Evolutionary conservation across 2,329 filamentous ascomycete species (phyloP).

Genomic region (Rutstroemia sp.): DNA sequence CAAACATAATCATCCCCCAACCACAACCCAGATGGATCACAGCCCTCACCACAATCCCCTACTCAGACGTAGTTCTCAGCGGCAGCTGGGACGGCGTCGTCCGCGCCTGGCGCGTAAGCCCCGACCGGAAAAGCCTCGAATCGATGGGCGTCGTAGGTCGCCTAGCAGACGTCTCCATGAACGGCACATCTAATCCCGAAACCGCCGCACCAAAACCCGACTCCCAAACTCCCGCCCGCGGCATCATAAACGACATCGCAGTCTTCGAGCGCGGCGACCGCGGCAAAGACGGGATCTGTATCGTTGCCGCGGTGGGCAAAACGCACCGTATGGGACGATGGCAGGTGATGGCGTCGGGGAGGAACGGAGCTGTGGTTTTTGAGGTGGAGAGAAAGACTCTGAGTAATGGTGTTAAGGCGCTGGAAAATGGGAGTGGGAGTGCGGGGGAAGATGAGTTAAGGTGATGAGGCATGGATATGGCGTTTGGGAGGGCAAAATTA

Average conservation of each 20-base stretch:
- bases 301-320: slow-evolving; percentile 80
- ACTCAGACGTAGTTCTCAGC: slow-evolving; percentile 81
- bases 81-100: slow-evolving; percentile 93
- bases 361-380: slow-evolving; percentile 83
- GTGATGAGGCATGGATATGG: not conserved
- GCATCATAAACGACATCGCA: slow-evolving; percentile 82
- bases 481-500: not conserved
- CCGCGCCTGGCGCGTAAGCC: slow-evolving; percentile 74
- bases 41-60: slow-evolving; percentile 76
- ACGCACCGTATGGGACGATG: slow-evolving; percentile 82
- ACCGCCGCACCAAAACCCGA: not conserved
- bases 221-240: slow-evolving; percentile 33
- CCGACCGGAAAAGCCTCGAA: slow-evolving; percentile 75
- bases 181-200: not conserved
- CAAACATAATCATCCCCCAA: slow-evolving; percentile 50
- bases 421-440: slow-evolving; percentile 1
- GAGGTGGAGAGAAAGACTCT: slow-evolving; percentile 54
- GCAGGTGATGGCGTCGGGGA: slow-evolving; percentile 52
- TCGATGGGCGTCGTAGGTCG: slow-evolving; percentile 56
- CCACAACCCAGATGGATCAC: slow-evolving; percentile 84
- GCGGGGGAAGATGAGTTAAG: slow-evolving; percentile 1
- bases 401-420: slow-evolving; percentile 15
- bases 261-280: slow-evolving; percentile 78
- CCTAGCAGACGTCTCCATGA: not conserved
- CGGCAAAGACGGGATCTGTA: slow-evolving; percentile 68